phyloP scores from a whole-genome alignment of 2,329 filamentous ascomycete genomes.

The Cadophora luteo-olivacea region DNA sequence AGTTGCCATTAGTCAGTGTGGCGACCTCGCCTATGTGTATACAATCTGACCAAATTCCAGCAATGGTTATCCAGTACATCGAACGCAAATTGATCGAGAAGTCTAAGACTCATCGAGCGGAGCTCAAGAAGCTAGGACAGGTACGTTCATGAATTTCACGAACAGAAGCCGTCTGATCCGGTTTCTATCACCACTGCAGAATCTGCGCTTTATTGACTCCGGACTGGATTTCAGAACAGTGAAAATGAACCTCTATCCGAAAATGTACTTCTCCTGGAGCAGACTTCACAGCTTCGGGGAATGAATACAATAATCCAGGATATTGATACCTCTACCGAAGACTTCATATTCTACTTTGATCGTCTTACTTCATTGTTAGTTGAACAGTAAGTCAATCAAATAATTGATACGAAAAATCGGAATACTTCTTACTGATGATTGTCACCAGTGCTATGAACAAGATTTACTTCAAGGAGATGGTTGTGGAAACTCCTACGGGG shows the following conservation, averaged over 20 bases:
- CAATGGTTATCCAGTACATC: conserved; percentile 94
- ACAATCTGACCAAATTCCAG: conserved; percentile 49
- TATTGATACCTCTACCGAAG: conserved; percentile 78
- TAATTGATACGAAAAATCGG: neutral
- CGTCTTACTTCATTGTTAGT: conserved; percentile 83
- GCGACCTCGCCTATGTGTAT: conserved; percentile 21
- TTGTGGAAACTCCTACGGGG: conserved; percentile 74
- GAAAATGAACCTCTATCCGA: conserved; percentile 75
- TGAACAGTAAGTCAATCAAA: conserved; percentile 63
- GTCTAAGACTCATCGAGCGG: conserved; percentile 80
- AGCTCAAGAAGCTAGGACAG: conserved; percentile 75
- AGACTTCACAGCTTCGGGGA: conserved; percentile 80
- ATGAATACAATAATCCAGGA: conserved; percentile 93
- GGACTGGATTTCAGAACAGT: conserved; percentile 54
- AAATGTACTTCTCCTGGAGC: conserved; percentile 75
- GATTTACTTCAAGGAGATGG: conserved; percentile 68
- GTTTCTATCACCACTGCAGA: neutral
- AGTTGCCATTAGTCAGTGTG: conserved; percentile 77
- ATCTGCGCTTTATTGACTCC: neutral
- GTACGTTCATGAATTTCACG: neutral
- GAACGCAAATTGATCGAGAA: conserved; percentile 87
- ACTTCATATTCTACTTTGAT: conserved; percentile 98
- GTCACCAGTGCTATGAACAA: conserved; percentile 73
- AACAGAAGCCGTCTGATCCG: no score
- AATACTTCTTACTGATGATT: conserved; percentile 29